A percentile compares a stretch with the other conserved stretches of the same genome.
phyloP scores from a whole-genome alignment of 495 filamentous ascomycete genomes.

The Neurospora terricola region DNA sequence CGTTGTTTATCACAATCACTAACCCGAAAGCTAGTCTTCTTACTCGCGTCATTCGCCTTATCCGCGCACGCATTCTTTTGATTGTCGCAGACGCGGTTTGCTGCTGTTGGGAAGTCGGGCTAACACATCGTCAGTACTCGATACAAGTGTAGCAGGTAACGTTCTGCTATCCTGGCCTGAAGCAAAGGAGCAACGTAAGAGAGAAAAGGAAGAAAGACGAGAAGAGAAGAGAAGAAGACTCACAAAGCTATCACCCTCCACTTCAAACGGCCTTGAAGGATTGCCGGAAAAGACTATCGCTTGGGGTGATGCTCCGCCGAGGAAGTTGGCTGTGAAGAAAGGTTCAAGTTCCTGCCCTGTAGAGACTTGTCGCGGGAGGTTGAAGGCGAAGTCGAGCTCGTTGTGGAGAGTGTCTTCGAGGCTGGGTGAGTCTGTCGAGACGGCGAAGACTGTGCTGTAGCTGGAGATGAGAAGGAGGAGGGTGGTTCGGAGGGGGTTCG shows the following conservation, averaged over 20 bases:
- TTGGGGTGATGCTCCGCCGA: slow-evolving; percentile 15
- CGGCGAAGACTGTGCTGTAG: not conserved
- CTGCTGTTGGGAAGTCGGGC: slow-evolving; percentile 29
- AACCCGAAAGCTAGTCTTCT: slow-evolving; percentile 16
- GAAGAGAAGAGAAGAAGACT: slow-evolving; percentile 11
- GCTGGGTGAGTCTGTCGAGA: slow-evolving; percentile 2
- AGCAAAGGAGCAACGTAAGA: too few species aligned
- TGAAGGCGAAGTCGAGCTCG: slow-evolving; percentile 12
- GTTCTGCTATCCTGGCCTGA: too few species aligned
- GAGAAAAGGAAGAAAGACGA: too few species aligned
- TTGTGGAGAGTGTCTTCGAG: slow-evolving; percentile 5
- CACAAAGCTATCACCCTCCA: slow-evolving; percentile 39
- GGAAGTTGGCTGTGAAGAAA: slow-evolving; percentile 9
- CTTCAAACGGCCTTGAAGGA: slow-evolving; percentile 31
- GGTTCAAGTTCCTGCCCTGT: slow-evolving; percentile 14
- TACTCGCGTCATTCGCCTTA: slow-evolving; percentile 16
- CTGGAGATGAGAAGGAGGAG: not conserved
- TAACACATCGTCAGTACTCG: too few species aligned
- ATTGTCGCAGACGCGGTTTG: slow-evolving; percentile 28
- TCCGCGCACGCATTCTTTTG: slow-evolving; percentile 32
- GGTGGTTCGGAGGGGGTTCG: not conserved
- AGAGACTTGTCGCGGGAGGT: slow-evolving; percentile 9
- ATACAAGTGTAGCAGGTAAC: too few species aligned
- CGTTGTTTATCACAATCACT: slow-evolving; percentile 28
- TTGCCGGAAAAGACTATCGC: slow-evolving; percentile 28